These are phyloP conservation scores for sorghum (Sorghum bicolor) DNA, from an alignment of 176 grass and related monocot genomes.

Conservation along the genomic window Sorghum_bicolor_NCBIv3 NC_012878.2:58581501-58582000, in stretches of 20 bases:
- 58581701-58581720: slow-evolving; percentile 70
- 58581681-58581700: slow-evolving; percentile 44
- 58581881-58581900: slow-evolving; percentile 51
- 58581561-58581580: slow-evolving; percentile 45
- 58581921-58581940: slow-evolving; percentile 60
- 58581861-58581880: slow-evolving; percentile 79
- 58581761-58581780: slow-evolving; percentile 66
- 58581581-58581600: slow-evolving; percentile 77
- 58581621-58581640: slow-evolving; percentile 60
- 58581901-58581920: slow-evolving; percentile 49
- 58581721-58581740: slow-evolving; percentile 60
- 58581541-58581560: slow-evolving; percentile 65
- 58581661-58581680: slow-evolving; percentile 42
- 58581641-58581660: slow-evolving; percentile 62
- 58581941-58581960: slow-evolving; percentile 69
- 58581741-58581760: slow-evolving; percentile 63
- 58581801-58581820: slow-evolving; percentile 55
- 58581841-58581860: slow-evolving; percentile 84
- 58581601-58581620: slow-evolving; percentile 60
- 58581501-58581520: slow-evolving; percentile 60
- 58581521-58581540: slow-evolving; percentile 79
- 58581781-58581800: slow-evolving; percentile 78
- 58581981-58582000: slow-evolving; percentile 38
- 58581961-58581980: slow-evolving; percentile 79
- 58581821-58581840: slow-evolving; percentile 52